phyloP scores from a whole-genome alignment of 768 basidiomycete species.

The Mycena leptocephala region DNA sequence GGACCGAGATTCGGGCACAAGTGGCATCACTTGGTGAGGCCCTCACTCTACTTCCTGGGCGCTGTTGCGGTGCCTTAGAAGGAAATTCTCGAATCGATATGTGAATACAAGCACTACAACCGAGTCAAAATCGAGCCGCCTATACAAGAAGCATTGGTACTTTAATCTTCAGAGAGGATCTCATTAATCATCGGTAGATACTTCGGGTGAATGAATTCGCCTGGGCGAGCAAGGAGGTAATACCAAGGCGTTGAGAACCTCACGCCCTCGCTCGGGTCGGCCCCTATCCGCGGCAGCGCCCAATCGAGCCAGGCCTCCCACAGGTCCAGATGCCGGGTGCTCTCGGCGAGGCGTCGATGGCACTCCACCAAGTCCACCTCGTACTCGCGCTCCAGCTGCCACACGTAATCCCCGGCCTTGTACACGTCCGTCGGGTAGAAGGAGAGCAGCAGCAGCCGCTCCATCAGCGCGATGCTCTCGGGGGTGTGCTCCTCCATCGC shows the following conservation, averaged over 20 bases:
- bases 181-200: no score
- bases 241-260: constrained; percentile 10
- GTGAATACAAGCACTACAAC: no score
- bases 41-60: no score
- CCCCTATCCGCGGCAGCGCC: background rate
- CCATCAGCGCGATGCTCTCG: constrained; percentile 17
- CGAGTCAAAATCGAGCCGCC: no score
- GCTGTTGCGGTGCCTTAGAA: no score
- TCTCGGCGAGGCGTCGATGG: background rate
- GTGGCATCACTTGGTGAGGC: no score
- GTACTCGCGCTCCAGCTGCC: constrained; percentile 13
- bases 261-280: background rate
- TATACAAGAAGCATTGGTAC: no score
- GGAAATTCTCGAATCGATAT: no score
- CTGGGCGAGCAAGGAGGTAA: no score
- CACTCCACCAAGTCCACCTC: constrained; percentile 19
- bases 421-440: background rate
- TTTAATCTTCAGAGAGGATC: no score
- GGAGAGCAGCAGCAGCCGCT: constrained; percentile 8
- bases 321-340: background rate
- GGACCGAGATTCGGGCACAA: no score
- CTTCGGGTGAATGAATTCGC: no score
- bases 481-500: constrained; percentile 1
- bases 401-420: background rate
- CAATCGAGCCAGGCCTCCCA: background rate